Evolutionary conservation across 306 rosid genomes (phyloP), one percentile per base, ranked within the genome.

Genomic region (Lagenaria siceraria): DNA sequence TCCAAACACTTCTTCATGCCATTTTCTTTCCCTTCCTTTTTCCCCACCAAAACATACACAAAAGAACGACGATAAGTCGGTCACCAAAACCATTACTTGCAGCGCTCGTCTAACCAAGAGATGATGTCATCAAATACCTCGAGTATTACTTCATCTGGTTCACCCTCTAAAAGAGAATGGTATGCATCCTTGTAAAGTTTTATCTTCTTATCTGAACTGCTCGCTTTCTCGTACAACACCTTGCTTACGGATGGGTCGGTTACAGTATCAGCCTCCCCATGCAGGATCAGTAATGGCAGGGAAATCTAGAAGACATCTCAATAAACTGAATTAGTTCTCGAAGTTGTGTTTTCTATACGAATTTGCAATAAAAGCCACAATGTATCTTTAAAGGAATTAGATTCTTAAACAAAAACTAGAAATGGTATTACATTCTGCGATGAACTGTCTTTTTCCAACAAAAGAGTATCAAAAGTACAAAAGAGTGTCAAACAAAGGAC

Each of bases 171-270:
- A 73, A 95, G 97, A 49, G 96, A 76, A 84, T 95, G 99, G 36
- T 38, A 92, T 6, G 96, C 91, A 78, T 89, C 91, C 79, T 86
- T 83, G 76, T 95, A 95, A 75, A 95, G 86, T 68, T 84, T 85
- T 48, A 92, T 87, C 22, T 81, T 90, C 90, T 92, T 95, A 85
- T 95, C 89, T 12, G 91, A 78, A 82, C 92, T 82, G 56, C 88
- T 87, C 10, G 99, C 92, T 82, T 89, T 92, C 86, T 90, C 88
- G 33, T 88, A 80, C 84, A 95, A 85, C 43, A 85, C 87, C 84
- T 88, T 89, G 90, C 99, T 95, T 80, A 92, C 97, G 35, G 96
- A 89, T 21, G 96, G 93, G 76, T 96, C 99, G 0, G 99, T 96
- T 81, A 96, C 97, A 7, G 13, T 88, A 80, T 92, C 99, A 66